Evolutionary conservation across 2,329 filamentous ascomycete genomes (phyloP).

Genomic region (Malbranchea zuffiana): DNA sequence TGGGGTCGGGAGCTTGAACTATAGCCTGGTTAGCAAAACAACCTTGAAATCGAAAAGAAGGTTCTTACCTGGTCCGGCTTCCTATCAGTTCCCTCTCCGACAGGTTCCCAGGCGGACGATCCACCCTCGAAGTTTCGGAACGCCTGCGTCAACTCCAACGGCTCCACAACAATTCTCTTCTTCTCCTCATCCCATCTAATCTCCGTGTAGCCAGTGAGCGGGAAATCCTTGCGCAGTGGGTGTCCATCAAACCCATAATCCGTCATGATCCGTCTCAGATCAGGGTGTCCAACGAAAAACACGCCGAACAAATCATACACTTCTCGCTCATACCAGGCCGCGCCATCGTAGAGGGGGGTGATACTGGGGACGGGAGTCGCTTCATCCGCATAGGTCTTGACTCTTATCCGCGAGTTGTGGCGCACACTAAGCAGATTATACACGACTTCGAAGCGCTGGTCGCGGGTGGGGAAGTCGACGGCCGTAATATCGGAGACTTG

Average conservation of each 20-base stretch:
- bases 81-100: constrained; percentile 60
- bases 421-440: constrained; percentile 95
- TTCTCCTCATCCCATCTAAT: constrained; percentile 98
- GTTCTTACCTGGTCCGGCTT: constrained; percentile 56
- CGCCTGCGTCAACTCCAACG: constrained; percentile 91
- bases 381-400: constrained; percentile 98
- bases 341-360: constrained; percentile 77
- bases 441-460: constrained; percentile 93
- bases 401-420: constrained; percentile 90
- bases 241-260: constrained; percentile 99
- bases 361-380: constrained; percentile 85
- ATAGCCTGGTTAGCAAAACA: constrained; percentile 9
- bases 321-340: constrained; percentile 98
- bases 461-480: constrained; percentile 89
- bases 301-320: constrained; percentile 96
- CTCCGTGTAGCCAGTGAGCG: constrained; percentile 94
- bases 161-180: constrained; percentile 98
- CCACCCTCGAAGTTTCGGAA: constrained; percentile 98
- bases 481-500: constrained; percentile 86
- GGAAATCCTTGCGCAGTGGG: constrained; percentile 95
- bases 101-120: constrained; percentile 58
- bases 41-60: not conserved
- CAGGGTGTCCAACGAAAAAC: constrained; percentile 91
- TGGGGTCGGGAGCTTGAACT: constrained; percentile 89
- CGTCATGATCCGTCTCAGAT: constrained; percentile 95